phyloP scores from a whole-genome alignment of 75 land plant genomes.

The Cupressus sempervirens region DNA sequence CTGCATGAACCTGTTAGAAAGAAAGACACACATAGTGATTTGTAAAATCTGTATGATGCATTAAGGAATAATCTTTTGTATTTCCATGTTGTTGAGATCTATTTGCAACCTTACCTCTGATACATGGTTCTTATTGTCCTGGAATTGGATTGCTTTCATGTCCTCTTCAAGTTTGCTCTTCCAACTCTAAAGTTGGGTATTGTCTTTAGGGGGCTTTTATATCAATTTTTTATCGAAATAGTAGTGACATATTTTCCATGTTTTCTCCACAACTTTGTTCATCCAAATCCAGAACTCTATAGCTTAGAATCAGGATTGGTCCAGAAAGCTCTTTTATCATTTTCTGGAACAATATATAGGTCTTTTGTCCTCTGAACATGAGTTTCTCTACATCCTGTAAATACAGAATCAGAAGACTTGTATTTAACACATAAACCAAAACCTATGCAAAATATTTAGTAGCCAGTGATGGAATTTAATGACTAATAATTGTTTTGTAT shows the following conservation, averaged over 20 bases:
- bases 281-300: slow-evolving; percentile 46
- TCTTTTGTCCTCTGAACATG: slow-evolving; percentile 50
- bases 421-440: slow-evolving; percentile 48
- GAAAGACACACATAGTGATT: neutral
- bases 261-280: slow-evolving; percentile 32
- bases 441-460: slow-evolving; percentile 39
- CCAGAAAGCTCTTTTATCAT: slow-evolving; percentile 69
- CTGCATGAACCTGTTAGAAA: slow-evolving; percentile 41
- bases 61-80: neutral
- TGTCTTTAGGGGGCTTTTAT: slow-evolving; percentile 81
- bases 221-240: slow-evolving; percentile 78
- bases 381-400: slow-evolving; percentile 77
- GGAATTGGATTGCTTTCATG: slow-evolving; percentile 73
- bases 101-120: slow-evolving; percentile 40
- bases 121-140: slow-evolving; percentile 81
- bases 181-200: slow-evolving; percentile 61
- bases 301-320: slow-evolving; percentile 66
- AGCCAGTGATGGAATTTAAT: neutral
- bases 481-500: neutral
- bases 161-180: slow-evolving; percentile 79
- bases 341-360: slow-evolving; percentile 52
- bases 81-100: neutral
- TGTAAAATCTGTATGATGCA: neutral
- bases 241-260: slow-evolving; percentile 36
- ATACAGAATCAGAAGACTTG: slow-evolving; percentile 63